Evolutionary conservation across 345 rosid species (phyloP).

Genomic region (Hibiscus trionum): DNA sequence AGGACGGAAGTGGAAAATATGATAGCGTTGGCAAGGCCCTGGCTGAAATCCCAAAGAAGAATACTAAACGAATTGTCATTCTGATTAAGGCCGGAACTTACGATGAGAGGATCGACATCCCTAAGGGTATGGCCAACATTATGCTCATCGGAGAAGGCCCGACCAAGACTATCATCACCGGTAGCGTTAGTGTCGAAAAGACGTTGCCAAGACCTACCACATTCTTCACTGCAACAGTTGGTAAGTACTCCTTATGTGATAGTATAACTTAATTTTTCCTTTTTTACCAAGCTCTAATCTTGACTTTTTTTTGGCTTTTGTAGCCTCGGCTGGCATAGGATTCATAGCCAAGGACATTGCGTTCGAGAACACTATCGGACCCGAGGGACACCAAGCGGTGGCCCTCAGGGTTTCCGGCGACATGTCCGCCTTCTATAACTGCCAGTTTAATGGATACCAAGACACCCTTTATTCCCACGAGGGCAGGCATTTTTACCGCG

Average conservation of each 20-base stretch:
- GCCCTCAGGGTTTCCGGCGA: slow-evolving; percentile 52
- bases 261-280: too few species aligned
- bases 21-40: slow-evolving; percentile 53
- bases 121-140: slow-evolving; percentile 24
- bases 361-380: slow-evolving; percentile 65
- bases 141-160: slow-evolving; percentile 79
- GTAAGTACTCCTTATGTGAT: slow-evolving; percentile 26
- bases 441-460: slow-evolving; percentile 58
- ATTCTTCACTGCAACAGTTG: slow-evolving; percentile 42
- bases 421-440: slow-evolving; percentile 37
- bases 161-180: slow-evolving; percentile 53
- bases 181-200: slow-evolving; percentile 26
- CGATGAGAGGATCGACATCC: slow-evolving; percentile 40
- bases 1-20: slow-evolving; percentile 65
- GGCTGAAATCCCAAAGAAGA: slow-evolving; percentile 27
- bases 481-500: slow-evolving; percentile 63
- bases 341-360: slow-evolving; percentile 69
- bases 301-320: too few species aligned
- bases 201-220: slow-evolving; percentile 30
- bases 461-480: slow-evolving; percentile 63
- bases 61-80: slow-evolving; percentile 33
- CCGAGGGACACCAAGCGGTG: slow-evolving; percentile 54
- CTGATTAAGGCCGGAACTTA: slow-evolving; percentile 66
- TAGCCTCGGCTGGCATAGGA: too few species aligned
- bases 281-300: too few species aligned